Percentiles rank a stretch among this genome's conserved stretches.
Conservation (phyloP, 192 early-diverging fungal species). For the Fimicolochytrium jonesii region DNA sequence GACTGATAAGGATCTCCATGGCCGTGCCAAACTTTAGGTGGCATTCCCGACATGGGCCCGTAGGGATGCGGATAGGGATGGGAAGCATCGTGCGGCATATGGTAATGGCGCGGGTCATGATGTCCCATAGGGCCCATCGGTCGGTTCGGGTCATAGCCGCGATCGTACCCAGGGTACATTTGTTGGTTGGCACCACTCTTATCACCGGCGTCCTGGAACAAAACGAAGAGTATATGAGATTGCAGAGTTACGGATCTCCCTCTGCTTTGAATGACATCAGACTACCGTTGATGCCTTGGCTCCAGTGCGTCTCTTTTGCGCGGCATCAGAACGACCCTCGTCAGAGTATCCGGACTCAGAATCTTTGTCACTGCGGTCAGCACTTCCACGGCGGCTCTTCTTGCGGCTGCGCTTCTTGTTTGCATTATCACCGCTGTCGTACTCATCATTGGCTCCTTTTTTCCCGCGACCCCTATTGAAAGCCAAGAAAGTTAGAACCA, state of each 20-base stretch:
- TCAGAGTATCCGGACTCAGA: constrained; percentile 20
- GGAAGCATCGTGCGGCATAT: constrained; percentile 12
- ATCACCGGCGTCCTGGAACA: not conserved
- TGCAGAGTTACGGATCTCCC: too few species aligned
- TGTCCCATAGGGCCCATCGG: not conserved
- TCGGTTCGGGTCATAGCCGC: constrained; percentile 3
- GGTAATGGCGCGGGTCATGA: constrained; percentile 21
- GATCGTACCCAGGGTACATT: constrained; percentile 10
- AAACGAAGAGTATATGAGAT: too few species aligned
- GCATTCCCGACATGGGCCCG: constrained; percentile 12
- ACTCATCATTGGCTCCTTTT: constrained; percentile 1
- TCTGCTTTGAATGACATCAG: too few species aligned
- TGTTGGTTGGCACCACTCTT: not conserved
- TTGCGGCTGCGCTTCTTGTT: constrained; percentile 19
- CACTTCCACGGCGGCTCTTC: constrained; percentile 18
- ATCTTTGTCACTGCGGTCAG: constrained; percentile 13
- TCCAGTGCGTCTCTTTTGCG: constrained; percentile 5
- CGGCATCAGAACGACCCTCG: constrained; percentile 6
- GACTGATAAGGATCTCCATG: constrained; percentile 19
- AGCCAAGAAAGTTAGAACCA: not conserved
- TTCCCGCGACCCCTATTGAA: constrained; percentile 14
- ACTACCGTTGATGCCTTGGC: too few species aligned
- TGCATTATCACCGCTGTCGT: constrained; percentile 6
- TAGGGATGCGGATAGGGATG: constrained; percentile 14
- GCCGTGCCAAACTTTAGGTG: constrained; percentile 16